phyloP scores from a whole-genome alignment of 805 yeast genomes.

The Candida ficus region DNA sequence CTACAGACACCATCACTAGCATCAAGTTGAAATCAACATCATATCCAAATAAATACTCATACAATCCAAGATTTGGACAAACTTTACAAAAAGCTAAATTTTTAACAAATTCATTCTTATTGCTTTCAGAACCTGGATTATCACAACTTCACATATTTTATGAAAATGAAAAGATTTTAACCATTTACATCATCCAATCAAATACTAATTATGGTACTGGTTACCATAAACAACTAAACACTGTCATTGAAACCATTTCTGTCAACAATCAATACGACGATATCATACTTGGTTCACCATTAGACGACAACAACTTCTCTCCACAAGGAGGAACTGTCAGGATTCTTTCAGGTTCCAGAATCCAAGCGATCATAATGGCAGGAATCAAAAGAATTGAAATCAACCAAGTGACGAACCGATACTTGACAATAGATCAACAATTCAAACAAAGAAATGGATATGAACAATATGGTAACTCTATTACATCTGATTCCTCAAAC shows the following conservation, averaged over 20 bases:
- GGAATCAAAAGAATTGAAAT: slow-evolving; percentile 9
- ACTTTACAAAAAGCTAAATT: slow-evolving; percentile 28
- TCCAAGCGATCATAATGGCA: slow-evolving; percentile 12
- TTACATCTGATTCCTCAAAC: slow-evolving; percentile 24
- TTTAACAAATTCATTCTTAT: slow-evolving; percentile 31
- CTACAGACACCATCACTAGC: background rate
- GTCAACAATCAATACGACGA: slow-evolving; percentile 18
- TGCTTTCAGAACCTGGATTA: slow-evolving; percentile 48
- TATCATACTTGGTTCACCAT: slow-evolving; percentile 41
- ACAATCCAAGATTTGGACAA: slow-evolving; percentile 39
- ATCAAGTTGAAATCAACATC: background rate
- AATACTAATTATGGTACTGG: slow-evolving; percentile 28
- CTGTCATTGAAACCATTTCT: slow-evolving; percentile 19
- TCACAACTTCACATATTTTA: slow-evolving; percentile 38
- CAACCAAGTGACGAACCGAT: background rate
- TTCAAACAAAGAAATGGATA: slow-evolving; percentile 24
- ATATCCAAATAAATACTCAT: slow-evolving; percentile 14
- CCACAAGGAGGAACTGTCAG: slow-evolving; percentile 34
- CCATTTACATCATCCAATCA: slow-evolving; percentile 24
- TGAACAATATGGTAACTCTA: slow-evolving; percentile 37
- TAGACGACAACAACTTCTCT: slow-evolving; percentile 27
- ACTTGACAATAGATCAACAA: background rate
- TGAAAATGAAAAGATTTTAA: slow-evolving; percentile 21
- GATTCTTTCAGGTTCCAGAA: slow-evolving; percentile 27
- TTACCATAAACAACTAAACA: slow-evolving; percentile 43